Evolutionary conservation across 179 eudicot genomes (phyloP).

Genomic region (Patellifolia procumbens): DNA sequence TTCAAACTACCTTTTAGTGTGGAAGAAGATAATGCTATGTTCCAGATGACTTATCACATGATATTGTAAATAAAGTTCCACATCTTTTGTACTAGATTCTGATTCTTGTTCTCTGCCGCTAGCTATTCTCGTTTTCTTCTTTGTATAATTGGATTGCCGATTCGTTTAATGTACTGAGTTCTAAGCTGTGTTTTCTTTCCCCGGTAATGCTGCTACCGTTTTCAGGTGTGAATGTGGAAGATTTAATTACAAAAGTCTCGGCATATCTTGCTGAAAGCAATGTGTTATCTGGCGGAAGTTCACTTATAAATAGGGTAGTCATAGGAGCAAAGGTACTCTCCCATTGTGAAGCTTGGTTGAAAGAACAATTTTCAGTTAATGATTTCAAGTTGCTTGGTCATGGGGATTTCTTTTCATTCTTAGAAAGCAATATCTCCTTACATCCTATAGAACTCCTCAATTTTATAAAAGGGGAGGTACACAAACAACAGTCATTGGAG

Average conservation of each 20-base stretch:
- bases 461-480: constrained; percentile 39
- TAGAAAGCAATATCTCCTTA: constrained; percentile 50
- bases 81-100: neutral
- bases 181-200: neutral
- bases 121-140: neutral
- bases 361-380: constrained; percentile 61
- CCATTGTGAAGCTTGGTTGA: constrained; percentile 72
- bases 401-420: constrained; percentile 63
- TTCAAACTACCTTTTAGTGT: no score
- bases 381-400: constrained; percentile 76
- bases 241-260: constrained; percentile 51
- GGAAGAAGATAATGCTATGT: neutral
- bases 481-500: constrained; percentile 46
- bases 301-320: constrained; percentile 40
- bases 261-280: constrained; percentile 50
- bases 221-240: constrained; percentile 61
- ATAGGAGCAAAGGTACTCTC: constrained; percentile 50
- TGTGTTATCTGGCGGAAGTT: constrained; percentile 29
- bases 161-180: neutral
- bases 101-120: neutral
- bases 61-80: neutral
- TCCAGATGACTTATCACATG: neutral
- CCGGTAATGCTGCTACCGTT: constrained; percentile 7
- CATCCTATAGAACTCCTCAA: constrained; percentile 52
- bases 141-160: neutral